Conservation (phyloP, 2,329 filamentous ascomycete genomes). For the Fusarium piperis region DNA sequence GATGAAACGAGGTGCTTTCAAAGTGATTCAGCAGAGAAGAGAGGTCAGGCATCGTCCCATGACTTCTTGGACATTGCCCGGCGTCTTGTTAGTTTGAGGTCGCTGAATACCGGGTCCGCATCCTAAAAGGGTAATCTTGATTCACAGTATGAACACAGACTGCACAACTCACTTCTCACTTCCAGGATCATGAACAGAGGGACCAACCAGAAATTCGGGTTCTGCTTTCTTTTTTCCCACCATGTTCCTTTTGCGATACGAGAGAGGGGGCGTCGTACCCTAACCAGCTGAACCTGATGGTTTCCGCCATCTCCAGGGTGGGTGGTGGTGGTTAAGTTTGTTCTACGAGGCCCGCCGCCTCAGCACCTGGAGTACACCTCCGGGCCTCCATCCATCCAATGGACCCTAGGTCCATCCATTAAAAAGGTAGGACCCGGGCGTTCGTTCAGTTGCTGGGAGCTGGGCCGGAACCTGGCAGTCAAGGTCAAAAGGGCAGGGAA, state of each 20-base stretch:
- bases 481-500: slow-evolving; percentile 9
- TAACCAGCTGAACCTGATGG: slow-evolving; percentile 8
- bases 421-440: background rate
- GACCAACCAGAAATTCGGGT: background rate
- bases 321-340: slow-evolving; percentile 13
- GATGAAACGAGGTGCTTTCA: background rate
- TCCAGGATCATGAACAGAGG: background rate
- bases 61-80: background rate
- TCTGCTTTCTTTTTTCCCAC: background rate
- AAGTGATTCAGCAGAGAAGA: background rate
- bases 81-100: background rate
- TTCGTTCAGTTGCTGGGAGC: background rate
- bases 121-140: background rate
- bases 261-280: background rate
- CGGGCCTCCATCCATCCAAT: background rate
- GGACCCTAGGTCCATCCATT: background rate
- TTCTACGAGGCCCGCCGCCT: background rate
- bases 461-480: background rate
- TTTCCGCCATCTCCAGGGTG: slow-evolving; percentile 3
- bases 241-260: background rate
- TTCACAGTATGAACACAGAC: background rate
- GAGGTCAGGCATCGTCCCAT: background rate
- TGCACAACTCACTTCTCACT: background rate
- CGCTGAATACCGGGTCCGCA: background rate
- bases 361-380: background rate